Percentiles rank a stretch among this genome's conserved stretches.
phyloP scores from a whole-genome alignment of 805 yeast genomes.

The Yarrowia keelungensis region DNA sequence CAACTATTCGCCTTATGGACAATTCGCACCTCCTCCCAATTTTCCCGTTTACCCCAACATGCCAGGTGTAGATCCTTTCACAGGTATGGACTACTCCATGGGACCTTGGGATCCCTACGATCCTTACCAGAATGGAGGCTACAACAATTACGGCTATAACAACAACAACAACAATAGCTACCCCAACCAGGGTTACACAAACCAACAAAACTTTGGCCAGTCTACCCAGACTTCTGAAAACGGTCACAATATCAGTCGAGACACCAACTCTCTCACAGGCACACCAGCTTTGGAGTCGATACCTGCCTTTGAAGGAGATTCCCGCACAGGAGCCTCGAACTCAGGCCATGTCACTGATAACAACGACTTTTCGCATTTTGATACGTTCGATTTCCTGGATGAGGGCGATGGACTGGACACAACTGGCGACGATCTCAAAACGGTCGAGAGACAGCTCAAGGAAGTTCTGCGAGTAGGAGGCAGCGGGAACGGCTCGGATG shows the following conservation, averaged over 20 bases:
- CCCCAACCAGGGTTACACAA: neutral
- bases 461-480: slow-evolving; percentile 5
- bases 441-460: slow-evolving; percentile 14
- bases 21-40: slow-evolving; percentile 6
- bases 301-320: neutral
- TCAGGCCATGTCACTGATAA: slow-evolving; percentile 44
- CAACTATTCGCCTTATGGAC: neutral
- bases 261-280: neutral
- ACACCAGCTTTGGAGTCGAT: neutral
- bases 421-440: neutral
- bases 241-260: neutral
- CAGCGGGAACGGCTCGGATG: neutral
- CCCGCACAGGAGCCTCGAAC: neutral
- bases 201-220: neutral
- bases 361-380: slow-evolving; percentile 86
- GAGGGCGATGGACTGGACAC: slow-evolving; percentile 66
- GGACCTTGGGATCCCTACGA: slow-evolving; percentile 35
- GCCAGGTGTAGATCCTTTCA: slow-evolving; percentile 19
- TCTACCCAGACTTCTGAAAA: neutral
- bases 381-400: slow-evolving; percentile 85
- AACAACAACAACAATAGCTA: neutral
- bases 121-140: slow-evolving; percentile 6
- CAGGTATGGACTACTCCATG: slow-evolving; percentile 24
- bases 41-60: slow-evolving; percentile 13
- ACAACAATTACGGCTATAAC: slow-evolving; percentile 4